phyloP scores from a whole-genome alignment of 176 grass and related monocot genomes.

The Aegilops speltoides region DNA sequence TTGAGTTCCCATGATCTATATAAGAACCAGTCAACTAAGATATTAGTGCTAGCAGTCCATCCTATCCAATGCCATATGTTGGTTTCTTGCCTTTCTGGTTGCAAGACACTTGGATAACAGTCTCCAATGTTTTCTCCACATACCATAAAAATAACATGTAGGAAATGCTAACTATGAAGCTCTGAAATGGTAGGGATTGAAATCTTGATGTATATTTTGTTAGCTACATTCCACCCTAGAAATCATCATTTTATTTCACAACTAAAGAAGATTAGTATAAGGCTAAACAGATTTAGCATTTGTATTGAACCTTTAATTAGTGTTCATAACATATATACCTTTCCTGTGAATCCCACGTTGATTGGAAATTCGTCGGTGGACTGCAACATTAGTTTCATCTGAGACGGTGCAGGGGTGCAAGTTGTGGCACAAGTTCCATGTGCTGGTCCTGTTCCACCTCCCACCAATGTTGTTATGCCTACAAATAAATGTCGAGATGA shows the following conservation, averaged over 20 bases:
- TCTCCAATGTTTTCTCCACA: neutral
- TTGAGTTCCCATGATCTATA: neutral
- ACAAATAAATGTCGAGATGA: constrained; percentile 14
- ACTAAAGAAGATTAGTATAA: neutral
- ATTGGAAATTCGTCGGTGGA: constrained; percentile 85
- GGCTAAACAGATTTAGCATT: neutral
- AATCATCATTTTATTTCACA: constrained; percentile 2
- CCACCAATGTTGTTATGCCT: constrained; percentile 95
- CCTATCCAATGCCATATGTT: neutral
- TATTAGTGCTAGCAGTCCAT: neutral
- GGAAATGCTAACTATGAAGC: constrained; percentile 9
- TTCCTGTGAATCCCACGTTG: constrained; percentile 93
- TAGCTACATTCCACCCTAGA: neutral
- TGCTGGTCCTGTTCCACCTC: constrained; percentile 97
- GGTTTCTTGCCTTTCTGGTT: constrained; percentile 7
- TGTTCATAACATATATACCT: constrained; percentile 45
- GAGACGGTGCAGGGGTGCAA: constrained; percentile 84
- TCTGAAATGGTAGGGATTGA: constrained; percentile 3
- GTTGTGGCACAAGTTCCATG: constrained; percentile 98
- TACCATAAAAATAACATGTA: constrained; percentile 12
- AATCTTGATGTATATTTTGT: constrained; percentile 7
- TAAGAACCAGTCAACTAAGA: neutral
- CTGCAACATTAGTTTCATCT: constrained; percentile 96
- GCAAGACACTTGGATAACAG: neutral
- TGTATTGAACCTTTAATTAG: neutral